Conservation (phyloP, 805 yeast genomes). For the Hanseniaspora lachancei region DNA sequence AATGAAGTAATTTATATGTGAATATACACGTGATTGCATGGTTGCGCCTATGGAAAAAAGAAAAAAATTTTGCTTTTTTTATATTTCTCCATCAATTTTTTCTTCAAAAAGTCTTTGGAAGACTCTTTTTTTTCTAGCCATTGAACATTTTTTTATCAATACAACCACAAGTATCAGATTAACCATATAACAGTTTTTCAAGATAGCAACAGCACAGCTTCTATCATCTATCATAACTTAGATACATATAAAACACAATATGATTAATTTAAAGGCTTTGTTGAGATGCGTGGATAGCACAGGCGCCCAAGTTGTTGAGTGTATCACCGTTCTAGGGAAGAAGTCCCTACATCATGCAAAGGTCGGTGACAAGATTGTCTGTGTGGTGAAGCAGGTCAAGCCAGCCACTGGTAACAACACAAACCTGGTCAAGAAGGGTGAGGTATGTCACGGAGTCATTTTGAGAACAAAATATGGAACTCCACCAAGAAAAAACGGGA, state of each 20-base stretch:
- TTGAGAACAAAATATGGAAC: slow-evolving; percentile 76
- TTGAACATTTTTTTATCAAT: too few species aligned
- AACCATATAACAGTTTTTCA: not conserved
- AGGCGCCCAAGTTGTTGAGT: slow-evolving; percentile 88
- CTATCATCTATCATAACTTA: not conserved
- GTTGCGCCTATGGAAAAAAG: too few species aligned
- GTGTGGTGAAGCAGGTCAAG: slow-evolving; percentile 83
- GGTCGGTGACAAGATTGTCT: slow-evolving; percentile 86
- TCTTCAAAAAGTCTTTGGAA: too few species aligned
- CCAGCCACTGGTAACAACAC: slow-evolving; percentile 57
- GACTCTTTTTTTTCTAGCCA: too few species aligned
- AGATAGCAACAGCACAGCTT: not conserved
- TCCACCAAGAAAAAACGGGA: slow-evolving; percentile 71
- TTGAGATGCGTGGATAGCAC: slow-evolving; percentile 88
- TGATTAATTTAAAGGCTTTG: slow-evolving; percentile 82
- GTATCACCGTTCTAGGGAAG: slow-evolving; percentile 87
- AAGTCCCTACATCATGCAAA: slow-evolving; percentile 70
- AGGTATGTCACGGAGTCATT: slow-evolving; percentile 86
- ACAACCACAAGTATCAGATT: too few species aligned
- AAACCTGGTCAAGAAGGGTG: slow-evolving; percentile 85
- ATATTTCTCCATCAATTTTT: too few species aligned
- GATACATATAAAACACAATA: slow-evolving; percentile 21
- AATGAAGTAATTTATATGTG: too few species aligned
- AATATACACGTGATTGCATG: too few species aligned
- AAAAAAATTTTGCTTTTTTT: too few species aligned